Percentiles rank a stretch among this genome's conserved stretches.
Conservation (phyloP, 164 flowering plant genomes). For the Sedum album region DNA sequence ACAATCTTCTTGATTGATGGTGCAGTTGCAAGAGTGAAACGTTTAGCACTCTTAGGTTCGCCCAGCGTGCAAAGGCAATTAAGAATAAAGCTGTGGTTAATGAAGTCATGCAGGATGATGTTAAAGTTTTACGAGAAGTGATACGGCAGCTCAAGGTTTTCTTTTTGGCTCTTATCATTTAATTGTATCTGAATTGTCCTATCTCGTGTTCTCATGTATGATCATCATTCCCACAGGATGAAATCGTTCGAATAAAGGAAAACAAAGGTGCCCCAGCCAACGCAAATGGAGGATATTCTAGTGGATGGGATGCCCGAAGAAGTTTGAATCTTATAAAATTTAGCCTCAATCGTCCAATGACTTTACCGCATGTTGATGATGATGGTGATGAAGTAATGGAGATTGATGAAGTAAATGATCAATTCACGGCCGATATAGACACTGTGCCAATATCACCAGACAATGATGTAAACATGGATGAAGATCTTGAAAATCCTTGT, state of each 20-base stretch:
- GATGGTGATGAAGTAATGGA: slow-evolving; percentile 98
- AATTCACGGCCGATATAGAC: slow-evolving; percentile 11
- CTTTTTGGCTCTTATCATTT: slow-evolving; percentile 1
- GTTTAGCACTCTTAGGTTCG: slow-evolving; percentile 86
- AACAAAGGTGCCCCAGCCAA: slow-evolving; percentile 32
- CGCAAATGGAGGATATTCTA: slow-evolving; percentile 45
- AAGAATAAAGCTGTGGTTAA: slow-evolving; percentile 91
- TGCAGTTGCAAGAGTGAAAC: slow-evolving; percentile 94
- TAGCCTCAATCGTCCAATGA: slow-evolving; percentile 65
- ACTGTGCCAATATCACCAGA: slow-evolving; percentile 27
- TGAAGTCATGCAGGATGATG: slow-evolving; percentile 92
- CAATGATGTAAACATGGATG: slow-evolving; percentile 66
- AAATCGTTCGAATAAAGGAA: slow-evolving; percentile 68
- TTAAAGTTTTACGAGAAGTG: slow-evolving; percentile 72
- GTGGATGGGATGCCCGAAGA: slow-evolving; percentile 84
- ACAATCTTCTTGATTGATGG: neutral
- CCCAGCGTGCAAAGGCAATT: slow-evolving; percentile 94
- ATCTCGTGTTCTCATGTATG: neutral
- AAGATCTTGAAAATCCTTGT: slow-evolving; percentile 27
- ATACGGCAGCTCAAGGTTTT: slow-evolving; percentile 82
- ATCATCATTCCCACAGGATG: slow-evolving; percentile 50
- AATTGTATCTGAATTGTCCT: neutral
- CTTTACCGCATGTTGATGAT: slow-evolving; percentile 57
- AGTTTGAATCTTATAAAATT: slow-evolving; percentile 73
- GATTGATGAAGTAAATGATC: slow-evolving; percentile 53